A percentile compares a stretch with the other conserved stretches of the same genome.
These are phyloP conservation scores for Aspergillus sclerotiicarbonarius DNA, from an alignment of 495 filamentous ascomycete genomes.

Conservation along the genomic window DNA sequence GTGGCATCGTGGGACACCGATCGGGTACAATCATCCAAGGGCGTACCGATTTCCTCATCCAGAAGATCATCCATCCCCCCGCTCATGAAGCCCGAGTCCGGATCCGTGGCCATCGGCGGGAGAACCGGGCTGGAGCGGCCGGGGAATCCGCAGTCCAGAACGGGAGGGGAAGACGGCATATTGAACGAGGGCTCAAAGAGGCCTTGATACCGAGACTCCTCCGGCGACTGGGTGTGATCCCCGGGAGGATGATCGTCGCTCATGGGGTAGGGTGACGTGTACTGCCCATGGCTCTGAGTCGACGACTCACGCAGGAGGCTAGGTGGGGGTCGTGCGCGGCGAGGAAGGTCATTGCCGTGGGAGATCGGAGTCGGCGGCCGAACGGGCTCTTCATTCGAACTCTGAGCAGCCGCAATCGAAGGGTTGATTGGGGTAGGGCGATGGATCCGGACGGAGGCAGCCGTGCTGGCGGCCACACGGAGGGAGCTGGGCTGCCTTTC, in stretches of 20 bases:
- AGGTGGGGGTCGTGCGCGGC: conserved; percentile 31
- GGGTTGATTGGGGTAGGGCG: conserved; percentile 66
- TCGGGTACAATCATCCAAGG: conserved; percentile 33
- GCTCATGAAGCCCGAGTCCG: conserved; percentile 82
- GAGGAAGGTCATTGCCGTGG: conserved; percentile 30
- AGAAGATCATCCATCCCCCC: conserved; percentile 61
- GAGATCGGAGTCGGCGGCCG: conserved; percentile 81
- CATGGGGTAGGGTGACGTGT: conserved; percentile 48
- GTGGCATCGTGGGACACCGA: conserved; percentile 35
- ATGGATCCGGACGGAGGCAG: conserved; percentile 82
- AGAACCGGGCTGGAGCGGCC: conserved; percentile 71
- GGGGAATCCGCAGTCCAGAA: conserved; percentile 57
- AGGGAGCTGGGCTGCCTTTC: conserved; percentile 72
- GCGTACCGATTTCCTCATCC: conserved; percentile 48
- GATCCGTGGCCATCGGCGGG: conserved; percentile 57
- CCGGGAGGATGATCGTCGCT: conserved; percentile 34
- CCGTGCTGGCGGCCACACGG: conserved; percentile 82
- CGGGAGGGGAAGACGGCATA: conserved; percentile 77
- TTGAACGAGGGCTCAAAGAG: conserved; percentile 51
- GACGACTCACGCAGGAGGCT: conserved; percentile 49
- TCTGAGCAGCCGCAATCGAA: conserved; percentile 41
- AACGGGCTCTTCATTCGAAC: conserved; percentile 69
- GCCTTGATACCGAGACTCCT: conserved; percentile 47
- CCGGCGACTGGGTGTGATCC: conserved; percentile 40
- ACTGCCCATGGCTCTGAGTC: conserved; percentile 29